A percentile compares a stretch with the other conserved stretches of the same genome.
Evolutionary conservation across 495 filamentous ascomycete genomes (phyloP).

Genomic region (Neurospora sp.): DNA sequence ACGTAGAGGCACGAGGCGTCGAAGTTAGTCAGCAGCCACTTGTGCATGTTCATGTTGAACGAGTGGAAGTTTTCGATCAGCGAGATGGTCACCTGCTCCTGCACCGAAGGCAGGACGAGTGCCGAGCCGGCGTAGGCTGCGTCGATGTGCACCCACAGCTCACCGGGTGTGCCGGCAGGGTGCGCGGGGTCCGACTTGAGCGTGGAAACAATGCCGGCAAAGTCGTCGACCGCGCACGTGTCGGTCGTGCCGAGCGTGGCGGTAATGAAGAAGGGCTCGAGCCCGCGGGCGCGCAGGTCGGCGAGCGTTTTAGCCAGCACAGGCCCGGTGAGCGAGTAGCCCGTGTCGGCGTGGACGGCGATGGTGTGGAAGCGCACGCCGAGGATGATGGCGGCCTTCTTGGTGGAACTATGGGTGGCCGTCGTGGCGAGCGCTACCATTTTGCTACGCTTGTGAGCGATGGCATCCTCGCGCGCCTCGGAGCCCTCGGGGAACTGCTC

Average conservation of each 20-base stretch:
- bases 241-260: slow-evolving; percentile 82
- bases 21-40: slow-evolving; percentile 94
- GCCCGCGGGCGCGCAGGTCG: slow-evolving; percentile 48
- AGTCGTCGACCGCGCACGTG: slow-evolving; percentile 78
- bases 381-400: slow-evolving; percentile 80
- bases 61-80: slow-evolving; percentile 64
- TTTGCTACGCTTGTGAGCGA: slow-evolving; percentile 53
- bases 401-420: slow-evolving; percentile 70
- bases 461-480: slow-evolving; percentile 51
- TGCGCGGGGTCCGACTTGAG: slow-evolving; percentile 44
- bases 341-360: slow-evolving; percentile 46
- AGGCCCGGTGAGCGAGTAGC: slow-evolving; percentile 60
- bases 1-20: slow-evolving; percentile 82
- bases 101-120: slow-evolving; percentile 71
- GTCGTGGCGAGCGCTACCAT: slow-evolving; percentile 77
- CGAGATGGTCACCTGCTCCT: slow-evolving; percentile 36
- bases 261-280: slow-evolving; percentile 80
- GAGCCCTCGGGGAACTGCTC: slow-evolving; percentile 45
- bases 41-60: slow-evolving; percentile 95
- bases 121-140: slow-evolving; percentile 88
- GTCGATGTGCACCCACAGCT: slow-evolving; percentile 87
- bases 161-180: slow-evolving; percentile 18
- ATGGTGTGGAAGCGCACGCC: slow-evolving; percentile 70
- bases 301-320: slow-evolving; percentile 51
- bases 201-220: slow-evolving; percentile 57